A percentile compares a stretch with the other conserved stretches of the same genome.
These are phyloP conservation scores for Pseudocercospora crystallina DNA, from an alignment of 2,329 filamentous ascomycete genomes.

Conservation along the genomic window DNA sequence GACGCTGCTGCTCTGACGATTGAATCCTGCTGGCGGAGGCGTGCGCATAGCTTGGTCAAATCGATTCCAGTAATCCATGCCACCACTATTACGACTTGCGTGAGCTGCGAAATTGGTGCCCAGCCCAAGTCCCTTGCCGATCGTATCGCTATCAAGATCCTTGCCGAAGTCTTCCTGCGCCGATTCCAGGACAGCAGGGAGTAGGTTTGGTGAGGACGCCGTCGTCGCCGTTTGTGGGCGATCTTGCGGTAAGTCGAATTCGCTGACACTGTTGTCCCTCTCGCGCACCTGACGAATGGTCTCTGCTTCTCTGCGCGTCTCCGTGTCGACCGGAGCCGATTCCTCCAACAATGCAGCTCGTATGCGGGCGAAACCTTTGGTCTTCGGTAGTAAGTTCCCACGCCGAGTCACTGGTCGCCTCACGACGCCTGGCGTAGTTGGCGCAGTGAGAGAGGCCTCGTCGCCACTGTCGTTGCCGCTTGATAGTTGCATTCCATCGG, in stretches of 20 bases:
- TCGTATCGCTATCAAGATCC: conserved; percentile 47
- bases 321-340: conserved; percentile 79
- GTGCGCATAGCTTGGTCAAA: conserved; percentile 66
- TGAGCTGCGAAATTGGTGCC: conserved; percentile 75
- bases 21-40: conserved; percentile 63
- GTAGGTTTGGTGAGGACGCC: conserved; percentile 67
- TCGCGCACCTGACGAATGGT: conserved; percentile 94
- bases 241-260: conserved; percentile 33
- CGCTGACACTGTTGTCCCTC: conserved; percentile 61
- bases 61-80: conserved; percentile 74
- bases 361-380: conserved; percentile 91
- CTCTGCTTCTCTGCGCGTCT: conserved; percentile 87
- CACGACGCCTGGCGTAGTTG: conserved; percentile 69
- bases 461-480: conserved; percentile 79
- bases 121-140: conserved; percentile 37
- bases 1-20: conserved; percentile 53
- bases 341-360: conserved; percentile 88
- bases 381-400: conserved; percentile 91
- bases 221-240: conserved; percentile 55
- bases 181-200: conserved; percentile 58
- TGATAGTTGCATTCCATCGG: conserved; percentile 80
- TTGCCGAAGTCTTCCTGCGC: conserved; percentile 68
- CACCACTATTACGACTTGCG: conserved; percentile 68
- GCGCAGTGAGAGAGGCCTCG: conserved; percentile 51
- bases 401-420: conserved; percentile 79